These are phyloP conservation scores for Scheffersomyces parashehatae DNA, from an alignment of 1,139 yeast genomes.

Conservation along the genomic window DNA sequence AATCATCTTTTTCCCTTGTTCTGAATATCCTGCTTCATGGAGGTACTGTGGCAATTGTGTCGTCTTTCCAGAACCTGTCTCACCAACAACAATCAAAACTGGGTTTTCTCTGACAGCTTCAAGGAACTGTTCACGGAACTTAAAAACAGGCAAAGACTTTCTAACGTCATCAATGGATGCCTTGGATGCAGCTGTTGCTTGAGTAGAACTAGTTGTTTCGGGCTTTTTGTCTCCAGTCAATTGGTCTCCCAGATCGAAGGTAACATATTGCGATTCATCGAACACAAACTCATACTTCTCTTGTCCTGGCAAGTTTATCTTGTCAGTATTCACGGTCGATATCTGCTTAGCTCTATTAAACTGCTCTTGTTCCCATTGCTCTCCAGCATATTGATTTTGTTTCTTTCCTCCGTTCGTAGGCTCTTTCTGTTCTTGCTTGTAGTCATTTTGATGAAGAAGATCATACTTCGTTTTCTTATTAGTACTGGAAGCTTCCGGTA, in stretches of 20 bases:
- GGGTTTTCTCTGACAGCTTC: slow-evolving; percentile 64
- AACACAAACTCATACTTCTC: slow-evolving; percentile 76
- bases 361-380: slow-evolving; percentile 69
- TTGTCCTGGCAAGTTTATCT: slow-evolving; percentile 46
- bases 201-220: slow-evolving; percentile 23
- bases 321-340: slow-evolving; percentile 36
- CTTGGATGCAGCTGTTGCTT: slow-evolving; percentile 23
- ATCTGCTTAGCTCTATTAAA: slow-evolving; percentile 45
- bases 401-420: slow-evolving; percentile 6
- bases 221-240: slow-evolving; percentile 25
- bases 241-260: slow-evolving; percentile 51
- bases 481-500: slow-evolving; percentile 3
- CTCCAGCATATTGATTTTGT: slow-evolving; percentile 30
- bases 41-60: slow-evolving; percentile 92
- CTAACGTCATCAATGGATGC: slow-evolving; percentile 51
- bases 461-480: slow-evolving; percentile 48
- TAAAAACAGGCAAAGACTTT: slow-evolving; percentile 74
- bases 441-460: slow-evolving; percentile 33
- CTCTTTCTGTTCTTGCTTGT: slow-evolving; percentile 14
- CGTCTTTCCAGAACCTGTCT: slow-evolving; percentile 97
- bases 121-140: slow-evolving; percentile 62
- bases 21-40: slow-evolving; percentile 76
- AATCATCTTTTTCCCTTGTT: slow-evolving; percentile 41
- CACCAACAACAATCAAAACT: slow-evolving; percentile 88
- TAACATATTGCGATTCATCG: slow-evolving; percentile 74